phyloP scores from a whole-genome alignment of 148 eudicot species.

The Fallopia convolvulus region DNA sequence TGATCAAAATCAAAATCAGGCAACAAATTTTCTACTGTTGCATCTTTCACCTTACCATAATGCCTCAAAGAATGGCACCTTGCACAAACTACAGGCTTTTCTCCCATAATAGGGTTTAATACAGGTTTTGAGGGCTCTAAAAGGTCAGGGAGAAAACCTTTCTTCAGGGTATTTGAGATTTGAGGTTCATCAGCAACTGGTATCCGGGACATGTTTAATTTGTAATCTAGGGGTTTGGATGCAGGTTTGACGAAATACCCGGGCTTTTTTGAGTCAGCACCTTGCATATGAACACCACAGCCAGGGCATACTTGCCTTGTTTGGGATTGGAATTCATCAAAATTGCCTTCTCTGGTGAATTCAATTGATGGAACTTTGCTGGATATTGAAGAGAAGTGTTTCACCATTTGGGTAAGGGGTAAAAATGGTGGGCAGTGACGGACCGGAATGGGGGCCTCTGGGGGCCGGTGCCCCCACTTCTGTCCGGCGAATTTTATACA shows the following conservation, averaged over 20 bases:
- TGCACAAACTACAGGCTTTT: slow-evolving; percentile 58
- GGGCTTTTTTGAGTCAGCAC: slow-evolving; percentile 44
- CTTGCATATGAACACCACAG: slow-evolving; percentile 92
- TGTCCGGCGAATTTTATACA: too few species aligned
- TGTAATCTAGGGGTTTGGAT: slow-evolving; percentile 44
- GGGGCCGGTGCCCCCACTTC: too few species aligned
- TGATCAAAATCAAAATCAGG: slow-evolving; percentile 95
- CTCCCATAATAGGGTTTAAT: slow-evolving; percentile 21
- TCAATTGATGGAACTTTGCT: slow-evolving; percentile 17
- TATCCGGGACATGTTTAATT: slow-evolving; percentile 24
- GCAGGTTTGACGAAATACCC: slow-evolving; percentile 59
- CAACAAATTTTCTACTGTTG: slow-evolving; percentile 59
- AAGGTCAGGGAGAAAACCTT: slow-evolving; percentile 40
- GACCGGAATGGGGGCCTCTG: too few species aligned
- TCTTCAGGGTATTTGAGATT: slow-evolving; percentile 47
- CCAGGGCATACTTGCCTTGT: slow-evolving; percentile 60
- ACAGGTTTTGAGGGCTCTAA: slow-evolving; percentile 24
- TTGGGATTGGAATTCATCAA: slow-evolving; percentile 41
- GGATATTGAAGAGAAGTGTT: slow-evolving; percentile 30
- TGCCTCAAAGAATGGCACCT: slow-evolving; percentile 83
- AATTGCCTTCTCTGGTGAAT: slow-evolving; percentile 78
- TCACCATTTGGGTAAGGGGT: slow-evolving; percentile 11
- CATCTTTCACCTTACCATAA: slow-evolving; percentile 71
- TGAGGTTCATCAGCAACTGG: slow-evolving; percentile 53
- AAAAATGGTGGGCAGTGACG: slow-evolving; percentile 19